Base-by-base conservation (phyloP, 2,329 filamentous ascomycete species). In the Diaporthe capsici region DNA sequence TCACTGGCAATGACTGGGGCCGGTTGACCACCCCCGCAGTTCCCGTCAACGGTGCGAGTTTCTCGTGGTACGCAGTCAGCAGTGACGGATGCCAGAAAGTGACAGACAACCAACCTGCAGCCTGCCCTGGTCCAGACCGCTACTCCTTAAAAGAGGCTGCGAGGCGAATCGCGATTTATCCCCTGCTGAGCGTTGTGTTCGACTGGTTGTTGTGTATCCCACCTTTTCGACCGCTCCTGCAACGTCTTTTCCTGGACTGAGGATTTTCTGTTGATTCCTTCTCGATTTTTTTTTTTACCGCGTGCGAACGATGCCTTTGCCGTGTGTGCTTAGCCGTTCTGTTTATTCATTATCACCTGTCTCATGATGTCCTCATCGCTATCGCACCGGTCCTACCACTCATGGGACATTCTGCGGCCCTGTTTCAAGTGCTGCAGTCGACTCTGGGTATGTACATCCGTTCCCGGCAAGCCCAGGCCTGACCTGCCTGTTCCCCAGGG, bases 401-500 rank as follows among this genome's bases (percentile, higher is more conserved):
- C 74, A 7, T 76, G 74, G 76, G 71, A 71, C 60, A 74, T 76
- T 31, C 49, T 77, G n/a, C 55, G 60, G 37, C 76, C 76, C 25
- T 76, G 75, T 71, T 58, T 76, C 39, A 57, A 76, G 20, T 77
- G 75, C 61, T 77, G 76, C 72, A 39, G 58, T 60, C 71, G 63
- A 17, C 68, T 77, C 28, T 77, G 76, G 76, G 76, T 76, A 49
- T 37, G 76, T 75, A 61, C n/a, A 55, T 37, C 31, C 49, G 42
- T 67, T 65, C 71, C 37, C 25, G 37, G 57, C 31, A 68, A n/a
- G 63, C 44, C 34, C 31, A 51, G 44, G 47, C 47, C 34, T 22
- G 47, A 8, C 49, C 60, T 42, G n/a, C 22, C 17, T n/a, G 39
- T 31, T 17, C 58, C 28, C 47, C 63, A 20, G 12, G 65, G 47